Percentiles rank a stretch among this genome's conserved stretches.
phyloP scores from a whole-genome alignment of 2,329 filamentous ascomycete genomes.

The Talaromyces verruculosus region DNA sequence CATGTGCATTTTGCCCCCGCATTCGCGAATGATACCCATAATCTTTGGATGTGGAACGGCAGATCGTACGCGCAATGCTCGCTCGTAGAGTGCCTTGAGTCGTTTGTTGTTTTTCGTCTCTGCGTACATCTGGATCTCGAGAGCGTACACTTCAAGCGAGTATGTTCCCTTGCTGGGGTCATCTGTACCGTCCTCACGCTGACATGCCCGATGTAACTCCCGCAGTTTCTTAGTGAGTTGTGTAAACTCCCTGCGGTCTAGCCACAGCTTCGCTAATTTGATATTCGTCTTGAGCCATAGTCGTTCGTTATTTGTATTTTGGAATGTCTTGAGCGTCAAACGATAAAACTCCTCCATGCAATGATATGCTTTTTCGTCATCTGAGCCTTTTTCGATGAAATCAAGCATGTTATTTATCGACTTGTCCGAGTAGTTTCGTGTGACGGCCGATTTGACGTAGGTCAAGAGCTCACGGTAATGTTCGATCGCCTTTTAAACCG shows the following conservation, averaged over 20 bases:
- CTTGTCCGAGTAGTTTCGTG: conserved; percentile 97
- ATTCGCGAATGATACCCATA: conserved; percentile 98
- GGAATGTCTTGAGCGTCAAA: conserved; percentile 87
- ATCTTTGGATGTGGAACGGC: conserved; percentile 98
- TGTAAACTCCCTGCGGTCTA: conserved; percentile 86
- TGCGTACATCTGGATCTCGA: conserved; percentile 98
- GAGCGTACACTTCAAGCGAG: conserved; percentile 88
- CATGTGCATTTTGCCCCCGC: conserved; percentile 99
- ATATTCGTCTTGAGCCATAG: conserved; percentile 98
- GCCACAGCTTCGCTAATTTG: conserved; percentile 86
- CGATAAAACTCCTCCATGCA: conserved; percentile 97
- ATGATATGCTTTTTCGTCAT: conserved; percentile 67
- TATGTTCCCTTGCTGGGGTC: conserved; percentile 97
- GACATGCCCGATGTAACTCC: conserved; percentile 86
- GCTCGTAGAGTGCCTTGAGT: conserved; percentile 87
- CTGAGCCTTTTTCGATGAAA: conserved; percentile 90
- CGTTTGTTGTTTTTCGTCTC: conserved; percentile 97
- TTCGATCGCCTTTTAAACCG: conserved; percentile 68
- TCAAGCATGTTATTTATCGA: conserved; percentile 99
- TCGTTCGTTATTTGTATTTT: conserved; percentile 95
- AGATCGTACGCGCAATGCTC: conserved; percentile 88
- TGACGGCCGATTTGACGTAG: conserved; percentile 95
- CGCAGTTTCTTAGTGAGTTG: conserved; percentile 78
- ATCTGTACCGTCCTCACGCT: conserved; percentile 73
- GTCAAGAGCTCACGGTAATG: conserved; percentile 95